Evolutionary conservation across 169 alveolate species (phyloP), one percentile per base, ranked within the genome.

Genomic region (Pseudocohnilembus persalinus): DNA sequence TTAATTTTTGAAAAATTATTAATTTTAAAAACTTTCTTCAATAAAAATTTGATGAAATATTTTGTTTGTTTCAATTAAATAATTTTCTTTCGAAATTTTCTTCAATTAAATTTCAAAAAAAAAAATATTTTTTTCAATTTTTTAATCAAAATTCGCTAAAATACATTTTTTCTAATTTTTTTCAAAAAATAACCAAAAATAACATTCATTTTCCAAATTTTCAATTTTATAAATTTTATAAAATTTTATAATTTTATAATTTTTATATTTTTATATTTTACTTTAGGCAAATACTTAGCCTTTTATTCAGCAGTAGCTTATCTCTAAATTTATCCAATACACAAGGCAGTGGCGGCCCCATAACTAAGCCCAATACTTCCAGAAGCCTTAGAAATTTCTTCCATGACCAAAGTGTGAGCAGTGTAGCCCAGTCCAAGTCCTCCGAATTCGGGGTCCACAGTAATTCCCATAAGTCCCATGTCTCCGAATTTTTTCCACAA

Each of bases 401-500:
- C 98, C 64, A 90, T 83, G 6, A 92, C 90, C 68, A 94, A 64
- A 32, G 92, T 92, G 83, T 96, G 98, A 31, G 93, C 96, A 29
- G 88, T 88, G 80, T 94, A 96, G 16, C 92, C 93, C 27, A 94
- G 88, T 26, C 94, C 96, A 30, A 89, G 76, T 29, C 98, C 98
- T 64, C 98, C 97, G 77, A 82, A 93, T 74, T 92, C 96, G 34
- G 87, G 88, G 31, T 95, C 96, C 16, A 88, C 96, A 4, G 98
- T 96, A 49, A 93, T 85, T 6, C 97, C 98, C 27, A 94, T 86
- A 0, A 95, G 77, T 20, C 97, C 97, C 35, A 88, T 30, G 16
- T 93, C 96, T 34, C 98, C 97, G 81, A 96, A 73, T 74, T 89
- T 89, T 65, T 88, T 96, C 96, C 96, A 93, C 11, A 96, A 63